Conservation (phyloP, 768 basidiomycete species). For the Lepiota brunneoincarnata region DNA sequence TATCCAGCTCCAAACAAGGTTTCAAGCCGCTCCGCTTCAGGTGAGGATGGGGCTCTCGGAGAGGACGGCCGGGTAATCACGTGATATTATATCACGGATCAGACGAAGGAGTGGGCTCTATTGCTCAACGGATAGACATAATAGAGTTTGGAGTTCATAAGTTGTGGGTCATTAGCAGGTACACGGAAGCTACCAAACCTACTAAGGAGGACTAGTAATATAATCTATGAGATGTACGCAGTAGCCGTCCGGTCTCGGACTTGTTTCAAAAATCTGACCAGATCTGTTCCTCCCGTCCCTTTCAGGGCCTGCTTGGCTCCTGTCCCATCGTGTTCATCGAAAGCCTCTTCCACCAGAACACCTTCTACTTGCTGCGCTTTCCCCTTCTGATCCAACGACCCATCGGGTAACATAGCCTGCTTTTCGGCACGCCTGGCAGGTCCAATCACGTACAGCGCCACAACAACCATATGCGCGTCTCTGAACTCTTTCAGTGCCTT, state of each 20-base stretch:
- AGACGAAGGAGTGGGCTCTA: too few species aligned
- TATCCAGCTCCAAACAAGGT: too few species aligned
- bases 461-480: constrained; percentile 77
- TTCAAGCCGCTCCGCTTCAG: too few species aligned
- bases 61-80: too few species aligned
- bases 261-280: constrained; percentile 78
- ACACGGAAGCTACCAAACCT: too few species aligned
- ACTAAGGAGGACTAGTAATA: too few species aligned
- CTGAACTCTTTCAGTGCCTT: constrained; percentile 66
- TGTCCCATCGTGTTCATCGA: not conserved
- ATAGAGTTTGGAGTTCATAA: too few species aligned
- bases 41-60: too few species aligned
- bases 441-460: constrained; percentile 70
- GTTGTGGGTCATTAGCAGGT: too few species aligned
- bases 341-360: constrained; percentile 8
- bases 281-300: constrained; percentile 79
- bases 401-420: constrained; percentile 16
- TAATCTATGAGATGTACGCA: constrained; percentile 26
- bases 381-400: constrained; percentile 4
- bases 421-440: constrained; percentile 47
- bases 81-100: too few species aligned
- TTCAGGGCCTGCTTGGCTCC: constrained; percentile 32
- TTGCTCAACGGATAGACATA: too few species aligned
- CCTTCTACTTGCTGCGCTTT: not conserved
- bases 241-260: constrained; percentile 65